phyloP scores from a whole-genome alignment of 2,329 filamentous ascomycete species.

The Geosmithia putterillii region DNA sequence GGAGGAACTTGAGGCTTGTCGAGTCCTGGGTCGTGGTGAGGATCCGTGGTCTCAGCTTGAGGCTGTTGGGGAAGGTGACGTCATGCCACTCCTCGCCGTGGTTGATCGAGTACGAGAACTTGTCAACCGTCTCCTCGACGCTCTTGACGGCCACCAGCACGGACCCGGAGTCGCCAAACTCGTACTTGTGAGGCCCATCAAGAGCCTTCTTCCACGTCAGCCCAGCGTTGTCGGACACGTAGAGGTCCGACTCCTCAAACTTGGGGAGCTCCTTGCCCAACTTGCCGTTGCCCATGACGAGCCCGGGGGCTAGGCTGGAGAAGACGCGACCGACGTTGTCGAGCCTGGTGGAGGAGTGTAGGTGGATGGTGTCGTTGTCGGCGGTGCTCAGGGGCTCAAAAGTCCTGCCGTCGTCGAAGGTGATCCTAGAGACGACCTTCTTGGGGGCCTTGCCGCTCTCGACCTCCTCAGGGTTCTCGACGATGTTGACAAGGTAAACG shows the following conservation, averaged over 20 bases:
- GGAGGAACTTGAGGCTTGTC: slow-evolving; percentile 79
- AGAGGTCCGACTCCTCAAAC: slow-evolving; percentile 67
- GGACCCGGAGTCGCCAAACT: slow-evolving; percentile 88
- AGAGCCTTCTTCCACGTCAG: slow-evolving; percentile 67
- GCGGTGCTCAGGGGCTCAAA: slow-evolving; percentile 63
- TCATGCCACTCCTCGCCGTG: slow-evolving; percentile 77
- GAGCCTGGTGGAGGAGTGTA: slow-evolving; percentile 84
- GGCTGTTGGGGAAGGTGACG: slow-evolving; percentile 51
- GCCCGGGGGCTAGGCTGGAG: slow-evolving; percentile 83
- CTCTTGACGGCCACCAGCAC: slow-evolving; percentile 76
- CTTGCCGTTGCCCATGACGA: slow-evolving; percentile 92
- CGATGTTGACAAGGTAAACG: slow-evolving; percentile 79
- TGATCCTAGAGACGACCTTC: slow-evolving; percentile 69
- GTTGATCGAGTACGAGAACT: slow-evolving; percentile 68
- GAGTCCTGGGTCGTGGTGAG: slow-evolving; percentile 88
- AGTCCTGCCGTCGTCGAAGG: slow-evolving; percentile 86
- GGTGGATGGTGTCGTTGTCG: slow-evolving; percentile 58
- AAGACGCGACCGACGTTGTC: slow-evolving; percentile 77
- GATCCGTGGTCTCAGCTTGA: slow-evolving; percentile 58
- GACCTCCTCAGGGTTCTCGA: slow-evolving; percentile 75
- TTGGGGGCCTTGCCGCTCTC: slow-evolving; percentile 43
- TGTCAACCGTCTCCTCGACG: slow-evolving; percentile 46
- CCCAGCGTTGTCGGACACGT: slow-evolving; percentile 83
- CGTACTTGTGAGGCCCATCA: slow-evolving; percentile 82
- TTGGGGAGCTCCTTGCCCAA: slow-evolving; percentile 60